A percentile compares a stretch with the other conserved stretches of the same genome.
Evolutionary conservation across 805 yeast genomes (phyloP).

Genomic region (Tetrapisispora arboricola): DNA sequence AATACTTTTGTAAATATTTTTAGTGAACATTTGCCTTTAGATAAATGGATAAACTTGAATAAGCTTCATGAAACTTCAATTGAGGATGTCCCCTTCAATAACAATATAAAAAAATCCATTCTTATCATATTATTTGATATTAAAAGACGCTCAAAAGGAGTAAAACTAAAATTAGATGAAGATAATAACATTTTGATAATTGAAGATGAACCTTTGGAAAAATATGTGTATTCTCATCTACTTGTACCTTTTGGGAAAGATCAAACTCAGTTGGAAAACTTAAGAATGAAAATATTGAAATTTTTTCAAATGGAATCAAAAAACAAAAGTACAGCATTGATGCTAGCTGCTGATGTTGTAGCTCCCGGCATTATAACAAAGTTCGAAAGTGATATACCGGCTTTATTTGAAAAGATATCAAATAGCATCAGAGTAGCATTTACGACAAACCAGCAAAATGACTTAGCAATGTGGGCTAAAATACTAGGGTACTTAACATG

Average conservation of each 20-base stretch:
- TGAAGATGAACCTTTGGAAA: not conserved
- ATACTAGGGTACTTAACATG: slow-evolving; percentile 19
- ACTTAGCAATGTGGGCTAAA: slow-evolving; percentile 12
- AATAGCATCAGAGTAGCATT: slow-evolving; percentile 10
- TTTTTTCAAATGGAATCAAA: not conserved
- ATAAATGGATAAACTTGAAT: slow-evolving; percentile 10
- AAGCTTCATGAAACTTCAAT: not conserved
- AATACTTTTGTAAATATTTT: slow-evolving; percentile 9
- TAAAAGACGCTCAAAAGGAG: slow-evolving; percentile 5
- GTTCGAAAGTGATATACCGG: slow-evolving; percentile 2
- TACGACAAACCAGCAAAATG: slow-evolving; percentile 10
- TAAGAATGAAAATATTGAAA: slow-evolving; percentile 11
- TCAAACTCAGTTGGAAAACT: slow-evolving; percentile 16
- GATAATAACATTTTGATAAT: slow-evolving; percentile 8
- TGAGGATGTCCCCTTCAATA: slow-evolving; percentile 2
- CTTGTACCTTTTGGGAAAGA: slow-evolving; percentile 10
- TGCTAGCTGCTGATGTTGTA: slow-evolving; percentile 5
- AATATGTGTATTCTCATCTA: not conserved
- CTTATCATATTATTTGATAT: slow-evolving; percentile 16
- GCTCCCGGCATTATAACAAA: slow-evolving; percentile 9
- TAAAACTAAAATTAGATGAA: slow-evolving; percentile 5
- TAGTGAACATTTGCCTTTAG: slow-evolving; percentile 12
- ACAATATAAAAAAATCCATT: slow-evolving; percentile 12
- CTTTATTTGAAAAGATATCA: slow-evolving; percentile 11
- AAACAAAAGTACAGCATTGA: slow-evolving; percentile 2